A percentile compares a stretch with the other conserved stretches of the same genome.
These are phyloP conservation scores for Coniella vitis DNA, from an alignment of 2,329 filamentous ascomycete species.

Conservation along the genomic window DNA sequence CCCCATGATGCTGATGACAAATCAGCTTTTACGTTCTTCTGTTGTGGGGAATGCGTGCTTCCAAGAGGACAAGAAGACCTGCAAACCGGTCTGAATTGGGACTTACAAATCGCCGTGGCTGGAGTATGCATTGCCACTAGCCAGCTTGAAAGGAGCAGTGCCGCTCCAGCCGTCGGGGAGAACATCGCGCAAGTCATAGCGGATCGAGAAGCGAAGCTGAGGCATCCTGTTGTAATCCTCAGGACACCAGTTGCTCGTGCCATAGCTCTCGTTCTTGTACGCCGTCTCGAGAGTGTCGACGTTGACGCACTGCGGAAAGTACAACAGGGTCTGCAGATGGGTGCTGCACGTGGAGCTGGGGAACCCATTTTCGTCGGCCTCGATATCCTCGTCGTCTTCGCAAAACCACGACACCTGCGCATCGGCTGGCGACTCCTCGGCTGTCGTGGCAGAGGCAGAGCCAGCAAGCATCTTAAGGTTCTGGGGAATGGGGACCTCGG, in stretches of 20 bases:
- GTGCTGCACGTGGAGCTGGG: slow-evolving; percentile 61
- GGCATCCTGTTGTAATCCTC: slow-evolving; percentile 33
- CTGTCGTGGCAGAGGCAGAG: slow-evolving; percentile 34
- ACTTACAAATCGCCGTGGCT: slow-evolving; percentile 35
- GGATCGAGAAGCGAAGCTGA: slow-evolving; percentile 36
- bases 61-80: no score
- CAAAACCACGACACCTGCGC: slow-evolving; percentile 21
- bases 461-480: slow-evolving; percentile 28
- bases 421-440: slow-evolving; percentile 23
- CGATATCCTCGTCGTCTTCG: slow-evolving; percentile 17
- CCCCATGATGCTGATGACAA: slow-evolving; percentile 34
- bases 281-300: slow-evolving; percentile 18
- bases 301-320: slow-evolving; percentile 35
- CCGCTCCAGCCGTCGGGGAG: slow-evolving; percentile 35
- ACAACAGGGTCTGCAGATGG: slow-evolving; percentile 56
- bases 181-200: slow-evolving; percentile 34
- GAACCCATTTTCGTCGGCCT: slow-evolving; percentile 61
- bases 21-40: no score
- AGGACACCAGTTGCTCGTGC: slow-evolving; percentile 31
- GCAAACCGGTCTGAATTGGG: no score
- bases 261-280: slow-evolving; percentile 25
- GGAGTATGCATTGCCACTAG: slow-evolving; percentile 32
- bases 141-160: slow-evolving; percentile 31
- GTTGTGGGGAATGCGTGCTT: no score
- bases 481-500: slow-evolving; percentile 20